phyloP scores from a whole-genome alignment of 192 early-diverging fungal species.

The Mortierella claussenii region DNA sequence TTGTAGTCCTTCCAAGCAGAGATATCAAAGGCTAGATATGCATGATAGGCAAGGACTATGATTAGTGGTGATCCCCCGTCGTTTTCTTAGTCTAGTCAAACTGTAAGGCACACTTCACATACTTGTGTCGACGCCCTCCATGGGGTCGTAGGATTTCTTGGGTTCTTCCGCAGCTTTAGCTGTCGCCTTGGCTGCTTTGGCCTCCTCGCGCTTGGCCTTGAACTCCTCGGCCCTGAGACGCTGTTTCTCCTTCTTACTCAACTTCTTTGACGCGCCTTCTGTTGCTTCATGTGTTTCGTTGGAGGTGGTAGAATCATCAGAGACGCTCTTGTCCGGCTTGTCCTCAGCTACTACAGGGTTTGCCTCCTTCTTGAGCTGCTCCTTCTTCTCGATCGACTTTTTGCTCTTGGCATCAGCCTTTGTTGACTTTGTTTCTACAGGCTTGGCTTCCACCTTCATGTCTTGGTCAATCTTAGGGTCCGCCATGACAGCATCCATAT shows the following conservation, averaged over 20 bases:
- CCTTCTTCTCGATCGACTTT: constrained; percentile 6
- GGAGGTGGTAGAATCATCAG: not conserved
- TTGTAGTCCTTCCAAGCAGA: constrained; percentile 79
- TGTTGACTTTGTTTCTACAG: constrained; percentile 39
- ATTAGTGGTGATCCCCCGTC: too few species aligned
- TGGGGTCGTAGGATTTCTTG: constrained; percentile 32
- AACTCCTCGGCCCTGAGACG: constrained; percentile 23
- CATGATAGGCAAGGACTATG: too few species aligned
- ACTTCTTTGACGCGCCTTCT: constrained; percentile 14
- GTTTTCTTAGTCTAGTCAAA: too few species aligned
- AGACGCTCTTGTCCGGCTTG: not conserved
- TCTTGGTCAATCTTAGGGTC: constrained; percentile 16
- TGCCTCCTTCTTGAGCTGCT: constrained; percentile 10
- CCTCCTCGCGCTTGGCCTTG: constrained; percentile 26
- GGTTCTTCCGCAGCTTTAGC: constrained; percentile 17
- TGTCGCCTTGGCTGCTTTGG: constrained; percentile 25
- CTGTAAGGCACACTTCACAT: constrained; percentile 11
- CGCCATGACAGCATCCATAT: constrained; percentile 13
- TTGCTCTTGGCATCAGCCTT: constrained; percentile 13
- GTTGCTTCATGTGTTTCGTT: not conserved
- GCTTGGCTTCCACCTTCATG: constrained; percentile 1
- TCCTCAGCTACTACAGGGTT: constrained; percentile 10
- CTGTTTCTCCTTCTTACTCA: constrained; percentile 44
- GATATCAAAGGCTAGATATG: constrained; percentile 65
- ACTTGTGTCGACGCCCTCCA: constrained; percentile 57